Base-by-base conservation (phyloP, 2,329 filamentous ascomycete species). In the Ceratocystis variospora region DNA sequence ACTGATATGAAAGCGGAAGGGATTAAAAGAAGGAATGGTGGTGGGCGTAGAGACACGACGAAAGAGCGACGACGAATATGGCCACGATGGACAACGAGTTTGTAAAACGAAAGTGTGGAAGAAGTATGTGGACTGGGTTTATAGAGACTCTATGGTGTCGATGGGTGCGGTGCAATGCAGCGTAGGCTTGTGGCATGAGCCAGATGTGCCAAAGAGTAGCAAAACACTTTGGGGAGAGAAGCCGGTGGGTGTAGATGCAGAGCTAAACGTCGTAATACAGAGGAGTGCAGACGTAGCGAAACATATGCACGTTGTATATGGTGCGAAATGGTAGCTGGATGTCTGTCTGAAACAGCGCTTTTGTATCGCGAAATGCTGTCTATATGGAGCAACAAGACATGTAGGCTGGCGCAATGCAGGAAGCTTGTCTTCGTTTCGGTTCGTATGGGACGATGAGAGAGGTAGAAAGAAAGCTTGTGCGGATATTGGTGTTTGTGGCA, bases 341-440 rank as follows among this genome's bases (percentile, higher is more conserved):
- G 48, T 53, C 55, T 12, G 48, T 53, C 55, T 59, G 55, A 59
- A 59, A 59, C 55, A 59, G 55, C 55, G 48, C 19, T 25, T 28
- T 59, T 59, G 55, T 59, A 37, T 59, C 55, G 55, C 31, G 55
- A 59, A 31, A 33, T 59, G 17, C 2, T 19, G 55, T 37, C n/a
- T 59, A 59, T n/a, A 59, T 59, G 28, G 33, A 59, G 55, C 25
- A 33, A 19, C 28, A n/a, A 31, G 55, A 8, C 31, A 59, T 59
- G 55, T 59, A 31, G 55, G 55, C 55, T 37, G 55, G 55, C 55
- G 33, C 55, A 19, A 37, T 37, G 55, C 55, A 59, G 55, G 55
- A 59, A 37, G 55, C 55, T 59, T 59, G 55, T 53, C 19, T 10
- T 53, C 15, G 19, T 53, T 41, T 53, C 22, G 55, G 15, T 59